Evolutionary conservation across 495 filamentous ascomycete species (phyloP).

Genomic region (Neurospora intermedia): DNA sequence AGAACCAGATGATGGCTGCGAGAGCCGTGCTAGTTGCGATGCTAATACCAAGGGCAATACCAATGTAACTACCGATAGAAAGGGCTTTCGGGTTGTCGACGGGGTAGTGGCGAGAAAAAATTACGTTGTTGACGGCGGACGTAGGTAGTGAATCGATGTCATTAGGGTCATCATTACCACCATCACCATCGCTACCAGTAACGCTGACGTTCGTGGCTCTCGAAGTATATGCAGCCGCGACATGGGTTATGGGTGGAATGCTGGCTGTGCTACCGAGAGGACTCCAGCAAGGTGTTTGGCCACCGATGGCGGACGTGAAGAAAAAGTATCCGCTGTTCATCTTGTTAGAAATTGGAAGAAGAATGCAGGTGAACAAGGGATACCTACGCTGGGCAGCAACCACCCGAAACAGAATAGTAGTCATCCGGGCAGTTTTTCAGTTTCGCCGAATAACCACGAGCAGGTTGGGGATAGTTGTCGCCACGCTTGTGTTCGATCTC

Average conservation of each 20-base stretch:
- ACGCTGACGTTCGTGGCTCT: neutral
- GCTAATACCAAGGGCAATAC: neutral
- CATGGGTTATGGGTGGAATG: slow-evolving; percentile 8
- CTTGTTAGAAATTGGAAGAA: neutral
- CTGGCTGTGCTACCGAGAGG: slow-evolving; percentile 2
- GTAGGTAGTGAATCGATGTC: slow-evolving; percentile 10
- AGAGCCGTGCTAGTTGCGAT: neutral
- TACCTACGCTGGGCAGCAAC: slow-evolving; percentile 18
- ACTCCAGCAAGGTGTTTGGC: slow-evolving; percentile 18
- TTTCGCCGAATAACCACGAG: neutral
- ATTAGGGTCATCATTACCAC: neutral
- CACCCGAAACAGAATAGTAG: slow-evolving; percentile 21
- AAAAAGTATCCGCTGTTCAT: slow-evolving; percentile 11
- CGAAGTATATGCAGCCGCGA: neutral
- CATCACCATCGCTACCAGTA: neutral
- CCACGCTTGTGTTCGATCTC: neutral
- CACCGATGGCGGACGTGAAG: slow-evolving; percentile 15
- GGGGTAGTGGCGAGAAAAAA: slow-evolving; percentile 18
- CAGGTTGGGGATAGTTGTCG: slow-evolving; percentile 13
- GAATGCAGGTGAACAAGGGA: neutral
- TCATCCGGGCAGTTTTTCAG: slow-evolving; percentile 14
- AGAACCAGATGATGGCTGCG: neutral
- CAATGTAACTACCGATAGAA: neutral
- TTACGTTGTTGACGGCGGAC: slow-evolving; percentile 20
- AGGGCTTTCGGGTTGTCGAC: slow-evolving; percentile 1